These are phyloP conservation scores for Comarum palustre DNA, from an alignment of 306 rosid genomes.

Conservation along the genomic window DNA sequence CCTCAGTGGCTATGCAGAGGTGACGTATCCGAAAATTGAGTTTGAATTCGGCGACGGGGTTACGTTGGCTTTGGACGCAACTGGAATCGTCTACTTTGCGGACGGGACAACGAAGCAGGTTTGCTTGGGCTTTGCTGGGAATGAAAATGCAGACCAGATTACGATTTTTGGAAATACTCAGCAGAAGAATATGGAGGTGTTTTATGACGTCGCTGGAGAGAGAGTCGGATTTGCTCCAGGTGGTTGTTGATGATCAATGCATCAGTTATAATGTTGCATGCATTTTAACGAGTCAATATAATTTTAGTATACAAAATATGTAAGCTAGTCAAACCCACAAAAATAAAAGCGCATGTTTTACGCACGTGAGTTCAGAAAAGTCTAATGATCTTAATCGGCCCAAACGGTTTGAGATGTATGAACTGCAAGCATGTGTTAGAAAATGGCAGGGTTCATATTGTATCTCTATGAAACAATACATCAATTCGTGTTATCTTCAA, in stretches of 20 bases:
- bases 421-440: too few species aligned
- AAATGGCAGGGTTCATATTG: too few species aligned
- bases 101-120: slow-evolving; percentile 25
- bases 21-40: slow-evolving; percentile 10
- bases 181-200: slow-evolving; percentile 52
- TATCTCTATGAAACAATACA: too few species aligned
- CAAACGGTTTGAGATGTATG: too few species aligned
- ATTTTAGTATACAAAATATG: too few species aligned
- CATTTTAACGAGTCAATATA: too few species aligned
- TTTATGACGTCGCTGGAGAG: slow-evolving; percentile 55
- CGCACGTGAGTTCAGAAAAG: too few species aligned
- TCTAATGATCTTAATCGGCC: too few species aligned
- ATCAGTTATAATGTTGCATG: background rate
- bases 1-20: background rate
- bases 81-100: background rate
- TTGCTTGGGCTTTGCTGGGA: slow-evolving; percentile 59
- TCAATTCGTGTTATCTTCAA: too few species aligned
- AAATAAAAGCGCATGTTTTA: too few species aligned
- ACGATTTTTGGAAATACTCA: slow-evolving; percentile 68
- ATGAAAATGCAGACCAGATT: slow-evolving; percentile 25
- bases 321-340: too few species aligned
- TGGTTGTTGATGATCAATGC: slow-evolving; percentile 28
- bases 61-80: background rate
- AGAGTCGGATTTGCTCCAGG: slow-evolving; percentile 51
- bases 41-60: slow-evolving; percentile 15